These are phyloP conservation scores for Serendipita vermifera DNA, from an alignment of 768 basidiomycete species.

Conservation along the genomic window DNA sequence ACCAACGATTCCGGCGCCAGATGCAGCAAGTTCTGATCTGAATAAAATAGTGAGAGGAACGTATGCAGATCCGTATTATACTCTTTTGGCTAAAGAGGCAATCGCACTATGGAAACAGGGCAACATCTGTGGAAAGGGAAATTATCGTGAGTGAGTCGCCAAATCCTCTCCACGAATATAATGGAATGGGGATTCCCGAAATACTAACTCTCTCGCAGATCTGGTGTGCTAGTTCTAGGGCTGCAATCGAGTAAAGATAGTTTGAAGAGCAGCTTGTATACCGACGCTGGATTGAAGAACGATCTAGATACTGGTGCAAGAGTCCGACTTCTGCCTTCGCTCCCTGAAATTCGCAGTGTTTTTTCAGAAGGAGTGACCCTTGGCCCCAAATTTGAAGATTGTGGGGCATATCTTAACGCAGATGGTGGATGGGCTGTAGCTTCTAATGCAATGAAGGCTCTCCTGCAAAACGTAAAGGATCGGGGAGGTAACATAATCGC, in stretches of 20 bases:
- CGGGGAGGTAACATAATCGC: conserved; percentile 48
- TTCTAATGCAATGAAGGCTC: conserved; percentile 42
- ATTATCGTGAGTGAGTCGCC: conserved; percentile 75
- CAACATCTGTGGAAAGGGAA: conserved; percentile 48
- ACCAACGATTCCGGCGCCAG: conserved; percentile 55
- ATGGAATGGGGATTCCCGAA: no score
- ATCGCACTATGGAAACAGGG: conserved; percentile 58
- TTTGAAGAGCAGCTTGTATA: conserved; percentile 30
- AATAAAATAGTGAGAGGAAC: conserved; percentile 56
- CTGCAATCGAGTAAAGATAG: neutral
- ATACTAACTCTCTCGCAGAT: conserved; percentile 37
- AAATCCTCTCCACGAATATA: no score
- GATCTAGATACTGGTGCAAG: conserved; percentile 45
- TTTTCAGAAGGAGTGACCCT: conserved; percentile 34
- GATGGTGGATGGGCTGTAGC: conserved; percentile 83
- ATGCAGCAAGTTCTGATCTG: conserved; percentile 57
- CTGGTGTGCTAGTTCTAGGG: conserved; percentile 53
- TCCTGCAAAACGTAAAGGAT: conserved; percentile 42
- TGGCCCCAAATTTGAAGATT: conserved; percentile 17
- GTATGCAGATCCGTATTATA: conserved; percentile 56
- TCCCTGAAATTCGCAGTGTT: conserved; percentile 30
- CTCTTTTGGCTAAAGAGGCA: conserved; percentile 61
- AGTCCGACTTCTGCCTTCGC: conserved; percentile 29
- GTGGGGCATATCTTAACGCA: conserved; percentile 52
- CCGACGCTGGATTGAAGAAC: conserved; percentile 45